Base-by-base conservation (phyloP, 257 asterid species). In the Solanum sitiens region DNA sequence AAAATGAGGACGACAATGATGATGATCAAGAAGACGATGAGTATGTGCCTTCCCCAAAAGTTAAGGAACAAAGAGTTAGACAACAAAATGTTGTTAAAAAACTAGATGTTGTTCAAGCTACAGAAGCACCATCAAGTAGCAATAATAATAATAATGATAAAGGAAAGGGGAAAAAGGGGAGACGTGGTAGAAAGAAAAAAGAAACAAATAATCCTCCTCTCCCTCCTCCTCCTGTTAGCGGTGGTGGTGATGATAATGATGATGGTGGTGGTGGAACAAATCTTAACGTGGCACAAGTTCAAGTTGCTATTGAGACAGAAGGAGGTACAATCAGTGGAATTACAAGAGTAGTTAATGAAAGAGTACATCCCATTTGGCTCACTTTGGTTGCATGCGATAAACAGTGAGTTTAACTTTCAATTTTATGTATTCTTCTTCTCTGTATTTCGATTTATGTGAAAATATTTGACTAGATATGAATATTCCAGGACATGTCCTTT, bases 301-400 rank as follows among this genome's bases (percentile, higher is more conserved):
- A 11, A 71, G 47, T 20, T 30, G 30, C 42, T 23, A 20, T 20
- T 61, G 91, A 88, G 47, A 45, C 82, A 72, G 33, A 11, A 33
- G 30, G 8, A 73, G 45, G 21, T 12, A 20, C 80, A 72, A 72
- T 7, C 27, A 35, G 27, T 33, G 80, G 45, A 18, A 72, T 3
- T 35, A 33, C 39, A 27, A 70, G 40, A 68, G 21, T 65, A 21
- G 32, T 74, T 7, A 79, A 79, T 79, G n/a, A 67, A 56, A 84
- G 83, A 61, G 30, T 4, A 32, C 79, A 27, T 21, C 86, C 82
- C 11, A 61, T 88, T 16, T 90, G 92, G 92, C 84, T 90, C 47
- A n/a, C 39, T 20, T 27, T 90, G 23, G 87, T 90, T 84, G 91
- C 87, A 77, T 90, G 84, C 45, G 77, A 88, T 39, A 77, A 40